A percentile compares a stretch with the other conserved stretches of the same genome.
Evolutionary conservation across 306 rosid species (phyloP).

Genomic region (Acmispon strigosus): DNA sequence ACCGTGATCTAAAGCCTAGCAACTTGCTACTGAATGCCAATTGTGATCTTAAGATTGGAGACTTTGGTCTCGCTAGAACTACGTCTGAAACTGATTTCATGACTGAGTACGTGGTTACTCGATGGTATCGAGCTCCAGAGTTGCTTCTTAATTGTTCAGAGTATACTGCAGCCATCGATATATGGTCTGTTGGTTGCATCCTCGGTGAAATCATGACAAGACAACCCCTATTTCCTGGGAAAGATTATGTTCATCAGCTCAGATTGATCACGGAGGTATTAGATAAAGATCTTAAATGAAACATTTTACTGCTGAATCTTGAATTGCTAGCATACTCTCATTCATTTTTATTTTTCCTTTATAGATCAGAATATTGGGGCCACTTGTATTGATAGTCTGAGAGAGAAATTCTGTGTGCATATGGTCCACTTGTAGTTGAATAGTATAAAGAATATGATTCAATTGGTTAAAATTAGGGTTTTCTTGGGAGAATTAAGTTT

Average conservation of each 20-base stretch:
- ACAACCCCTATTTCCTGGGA: constrained; percentile 79
- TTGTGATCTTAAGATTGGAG: constrained; percentile 95
- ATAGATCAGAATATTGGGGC: not conserved
- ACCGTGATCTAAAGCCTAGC: constrained; percentile 97
- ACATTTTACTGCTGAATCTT: not conserved
- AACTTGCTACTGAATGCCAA: constrained; percentile 80
- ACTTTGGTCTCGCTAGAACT: constrained; percentile 98
- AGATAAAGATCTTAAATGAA: not conserved
- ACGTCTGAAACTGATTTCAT: constrained; percentile 97
- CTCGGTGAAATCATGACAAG: constrained; percentile 86
- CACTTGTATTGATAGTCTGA: no score
- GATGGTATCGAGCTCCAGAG: constrained; percentile 98
- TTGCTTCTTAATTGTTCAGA: constrained; percentile 93
- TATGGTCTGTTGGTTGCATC: constrained; percentile 98
- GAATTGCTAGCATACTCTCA: not conserved
- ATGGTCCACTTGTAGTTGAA: no score
- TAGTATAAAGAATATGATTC: no score
- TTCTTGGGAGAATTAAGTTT: no score
- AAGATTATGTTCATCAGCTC: constrained; percentile 89
- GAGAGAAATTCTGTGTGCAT: no score
- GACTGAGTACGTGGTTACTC: constrained; percentile 97
- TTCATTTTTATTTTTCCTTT: not conserved
- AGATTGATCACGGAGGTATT: constrained; percentile 80
- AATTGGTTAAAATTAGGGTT: no score
- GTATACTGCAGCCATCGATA: constrained; percentile 93